Evolutionary conservation across 192 early-diverging fungal species (phyloP), one percentile per base, ranked within the genome.

Genomic region (Cetraspora pellucida): DNA sequence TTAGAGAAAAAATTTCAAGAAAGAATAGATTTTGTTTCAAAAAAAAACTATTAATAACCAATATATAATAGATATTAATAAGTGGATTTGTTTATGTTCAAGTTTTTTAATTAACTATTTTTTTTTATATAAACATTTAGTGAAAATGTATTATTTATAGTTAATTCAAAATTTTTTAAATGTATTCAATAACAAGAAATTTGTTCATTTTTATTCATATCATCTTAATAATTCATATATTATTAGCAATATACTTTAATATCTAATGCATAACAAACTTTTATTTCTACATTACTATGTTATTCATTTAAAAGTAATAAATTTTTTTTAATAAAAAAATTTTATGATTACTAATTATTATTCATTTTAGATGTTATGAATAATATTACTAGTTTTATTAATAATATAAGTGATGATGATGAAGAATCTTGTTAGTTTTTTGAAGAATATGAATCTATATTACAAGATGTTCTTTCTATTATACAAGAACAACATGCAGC

Each of bases 1-100:
- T 9, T 45, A 31, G 64, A 1, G 37, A 45, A 45, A 67, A 67
- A 31, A 37, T 31, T 67, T 67, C 3, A 67, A 67, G 43, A 67
- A 67, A 43, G 31, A 67, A 45, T 67, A 17, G 37, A 23, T 10
- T 58, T 23, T 25, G 21, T n/a, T 58, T 2, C 10, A 58, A 58
- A 25, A 58, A 58, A 8, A 58, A n/a, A 58, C 37, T 8, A 58
- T 58, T 25, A 58, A 58, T 10, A n/a, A n/a, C n/a, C n/a, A 58
- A 23, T 58, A 58, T 58, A 58, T 58, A 58, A 58, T n/a, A n/a
- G 23, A 58, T 58, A n/a, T 9, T 23, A 23, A 58, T 23, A 58
- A 23, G 25, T 58, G 21, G 57, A n/a, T 21, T 10, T 58, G 57
- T 10, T 23, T 0, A 0, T 58, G n/a, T 17, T 11, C 19, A 23